Percentiles rank a stretch among this genome's conserved stretches.
Evolutionary conservation across 768 basidiomycete genomes (phyloP).

Genomic region (Russula earlei): DNA sequence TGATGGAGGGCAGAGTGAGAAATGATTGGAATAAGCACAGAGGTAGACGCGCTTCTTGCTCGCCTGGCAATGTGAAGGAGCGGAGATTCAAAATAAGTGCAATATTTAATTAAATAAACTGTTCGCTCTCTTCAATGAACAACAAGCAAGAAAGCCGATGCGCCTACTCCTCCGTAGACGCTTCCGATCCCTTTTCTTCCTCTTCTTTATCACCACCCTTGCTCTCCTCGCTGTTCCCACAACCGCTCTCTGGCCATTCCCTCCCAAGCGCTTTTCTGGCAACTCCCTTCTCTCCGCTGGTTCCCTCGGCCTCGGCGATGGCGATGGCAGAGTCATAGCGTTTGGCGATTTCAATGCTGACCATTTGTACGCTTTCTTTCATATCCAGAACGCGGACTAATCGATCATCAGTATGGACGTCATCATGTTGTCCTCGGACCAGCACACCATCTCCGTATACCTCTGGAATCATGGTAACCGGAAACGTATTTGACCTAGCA

Average conservation of each 20-base stretch:
- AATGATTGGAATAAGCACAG: too few species aligned
- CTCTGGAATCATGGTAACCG: conserved; percentile 72
- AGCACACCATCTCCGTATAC: conserved; percentile 65
- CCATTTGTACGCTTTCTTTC: conserved; percentile 59
- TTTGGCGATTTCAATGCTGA: conserved; percentile 96
- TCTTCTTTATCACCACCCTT: conserved; percentile 1
- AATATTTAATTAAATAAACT: too few species aligned
- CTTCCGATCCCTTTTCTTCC: conserved; percentile 4
- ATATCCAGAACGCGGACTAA: neutral
- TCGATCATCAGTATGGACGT: conserved; percentile 57
- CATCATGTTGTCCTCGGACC: conserved; percentile 64
- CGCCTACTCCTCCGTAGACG: neutral
- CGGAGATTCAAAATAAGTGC: conserved; percentile 2
- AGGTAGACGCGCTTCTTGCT: too few species aligned
- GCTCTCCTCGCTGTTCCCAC: conserved; percentile 2
- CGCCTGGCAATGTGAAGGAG: too few species aligned
- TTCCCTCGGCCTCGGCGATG: conserved; percentile 55
- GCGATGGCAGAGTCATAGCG: conserved; percentile 68
- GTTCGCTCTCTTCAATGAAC: neutral
- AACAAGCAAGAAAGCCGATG: neutral
- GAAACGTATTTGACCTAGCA: neutral
- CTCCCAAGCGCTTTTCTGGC: conserved; percentile 73
- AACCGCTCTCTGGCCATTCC: conserved; percentile 68
- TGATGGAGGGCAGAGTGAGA: neutral
- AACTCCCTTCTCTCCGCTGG: conserved; percentile 78